Conservation (phyloP, 371 early-diverging fungal species). For the Apophysomyces trapeziformis region DNA sequence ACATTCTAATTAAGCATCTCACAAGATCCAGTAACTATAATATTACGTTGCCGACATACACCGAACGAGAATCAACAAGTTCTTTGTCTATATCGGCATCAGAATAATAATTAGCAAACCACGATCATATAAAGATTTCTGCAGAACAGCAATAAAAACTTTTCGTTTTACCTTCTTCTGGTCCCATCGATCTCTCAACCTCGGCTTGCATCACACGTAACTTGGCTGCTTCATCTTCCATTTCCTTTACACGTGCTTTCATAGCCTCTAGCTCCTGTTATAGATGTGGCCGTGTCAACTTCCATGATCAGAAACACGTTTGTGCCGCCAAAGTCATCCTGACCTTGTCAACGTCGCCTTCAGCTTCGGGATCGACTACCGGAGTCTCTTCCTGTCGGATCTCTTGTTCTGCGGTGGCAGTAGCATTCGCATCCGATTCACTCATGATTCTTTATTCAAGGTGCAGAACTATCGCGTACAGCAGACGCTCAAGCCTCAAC, state of each 20-base stretch:
- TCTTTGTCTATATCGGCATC: neutral
- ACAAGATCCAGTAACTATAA: neutral
- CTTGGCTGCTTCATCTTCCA: constrained; percentile 95
- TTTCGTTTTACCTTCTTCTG: constrained; percentile 61
- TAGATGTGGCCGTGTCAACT: constrained; percentile 7
- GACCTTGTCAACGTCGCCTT: constrained; percentile 47
- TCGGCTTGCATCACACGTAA: constrained; percentile 91
- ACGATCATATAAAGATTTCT: neutral
- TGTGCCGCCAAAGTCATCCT: constrained; percentile 8
- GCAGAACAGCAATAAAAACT: neutral
- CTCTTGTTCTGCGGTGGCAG: constrained; percentile 3
- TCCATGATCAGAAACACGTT: neutral
- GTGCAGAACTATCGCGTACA: neutral
- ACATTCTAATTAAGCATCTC: constrained; percentile 1
- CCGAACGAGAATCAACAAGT: constrained; percentile 80
- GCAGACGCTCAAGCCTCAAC: neutral
- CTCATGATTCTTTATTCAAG: constrained; percentile 6
- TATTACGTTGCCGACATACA: constrained; percentile 91
- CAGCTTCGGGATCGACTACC: constrained; percentile 16
- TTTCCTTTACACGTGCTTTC: constrained; percentile 87
- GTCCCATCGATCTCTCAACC: constrained; percentile 80
- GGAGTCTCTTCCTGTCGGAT: constrained; percentile 19
- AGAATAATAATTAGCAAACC: constrained; percentile 1
- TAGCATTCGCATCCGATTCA: constrained; percentile 6
- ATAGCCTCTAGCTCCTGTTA: constrained; percentile 77